Base-by-base conservation (phyloP, 2,329 filamentous ascomycete species). In the Pseudocercospora eumusae region DNA sequence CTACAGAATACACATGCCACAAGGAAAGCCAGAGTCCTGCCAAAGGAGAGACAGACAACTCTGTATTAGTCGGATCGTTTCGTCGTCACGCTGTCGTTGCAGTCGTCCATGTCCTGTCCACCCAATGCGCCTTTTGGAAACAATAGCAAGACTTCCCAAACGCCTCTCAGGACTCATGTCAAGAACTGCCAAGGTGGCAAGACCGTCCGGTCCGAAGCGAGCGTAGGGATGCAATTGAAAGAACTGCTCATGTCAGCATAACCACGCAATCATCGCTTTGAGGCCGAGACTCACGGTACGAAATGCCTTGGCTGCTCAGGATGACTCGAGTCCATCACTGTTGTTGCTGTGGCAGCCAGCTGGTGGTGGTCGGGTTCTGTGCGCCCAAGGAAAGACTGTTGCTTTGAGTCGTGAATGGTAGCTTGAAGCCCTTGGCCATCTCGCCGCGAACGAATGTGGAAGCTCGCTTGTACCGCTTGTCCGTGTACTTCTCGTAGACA, bases 401-500 rank as follows among this genome's bases (percentile, higher is more conserved):
- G 57, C 57, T 64, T 55, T 54, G 57, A 27, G 52, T 53, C 33
- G 55, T 47, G 50, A 68, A 64, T 50, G 82, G 80, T 57, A 87
- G 76, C 52, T 76, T 72, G 73, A 88, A 88, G 57, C 83, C 84
- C 66, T 83, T 84, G 62, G 80, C 78, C 66, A 97, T 81, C 75
- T 93, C 89, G 18, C 81, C 82, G 75, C 93, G 87, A 59, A 96
- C 93, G 69, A 90, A 92, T 20, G 86, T 78, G 18, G 95, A 91
- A 9, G 91, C 91, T 59, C 88, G 85, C 82, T 96, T 96, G 82
- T 92, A 98, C 57, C 90, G 87, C 74, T 88, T 90, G 75, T 96
- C 90, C 40, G 86, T 83, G 78, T 97, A 99, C 78, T 99, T 99
- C 60, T 96, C 91, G 73, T 86, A 97, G 45, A 99, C 89, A 7